phyloP scores from a whole-genome alignment of 352 stramenopile genomes.

The Globisporangium ultimum region DNA sequence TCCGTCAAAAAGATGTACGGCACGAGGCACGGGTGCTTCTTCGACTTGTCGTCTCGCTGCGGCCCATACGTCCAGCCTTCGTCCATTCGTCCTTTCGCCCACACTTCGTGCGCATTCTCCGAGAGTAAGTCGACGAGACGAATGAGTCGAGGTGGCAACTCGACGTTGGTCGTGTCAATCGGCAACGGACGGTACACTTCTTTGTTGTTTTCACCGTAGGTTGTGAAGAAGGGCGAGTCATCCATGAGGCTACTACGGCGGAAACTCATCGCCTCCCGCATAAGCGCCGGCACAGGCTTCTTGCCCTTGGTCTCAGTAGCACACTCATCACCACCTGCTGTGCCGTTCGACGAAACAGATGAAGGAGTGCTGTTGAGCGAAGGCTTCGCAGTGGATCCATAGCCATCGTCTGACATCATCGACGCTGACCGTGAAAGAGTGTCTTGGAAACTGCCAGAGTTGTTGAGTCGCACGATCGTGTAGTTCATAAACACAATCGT shows the following conservation, averaged over 20 bases:
- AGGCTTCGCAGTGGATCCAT: slow-evolving; percentile 18
- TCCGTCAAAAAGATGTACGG: slow-evolving; percentile 89
- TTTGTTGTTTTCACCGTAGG: slow-evolving; percentile 53
- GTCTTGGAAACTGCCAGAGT: slow-evolving; percentile 61
- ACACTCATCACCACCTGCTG: slow-evolving; percentile 7
- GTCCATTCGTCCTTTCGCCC: slow-evolving; percentile 84
- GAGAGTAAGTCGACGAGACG: slow-evolving; percentile 78
- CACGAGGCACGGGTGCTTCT: slow-evolving; percentile 85
- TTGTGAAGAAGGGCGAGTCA: slow-evolving; percentile 73
- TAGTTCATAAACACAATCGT: slow-evolving; percentile 90
- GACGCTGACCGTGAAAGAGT: slow-evolving; percentile 67
- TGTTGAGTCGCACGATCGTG: slow-evolving; percentile 51
- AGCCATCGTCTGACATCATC: slow-evolving; percentile 49
- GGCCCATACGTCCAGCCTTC: slow-evolving; percentile 85
- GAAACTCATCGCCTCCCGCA: slow-evolving; percentile 75
- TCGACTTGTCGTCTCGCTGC: slow-evolving; percentile 64
- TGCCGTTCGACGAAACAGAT: slow-evolving; percentile 10
- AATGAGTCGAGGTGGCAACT: slow-evolving; percentile 58
- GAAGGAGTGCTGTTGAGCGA: slow-evolving; percentile 23
- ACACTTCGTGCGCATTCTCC: slow-evolving; percentile 87
- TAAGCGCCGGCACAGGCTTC: slow-evolving; percentile 54
- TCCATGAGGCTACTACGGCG: slow-evolving; percentile 75
- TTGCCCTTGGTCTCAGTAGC: slow-evolving; percentile 25
- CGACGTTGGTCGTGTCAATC: slow-evolving; percentile 71
- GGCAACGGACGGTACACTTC: slow-evolving; percentile 72